Percentiles rank a stretch among this genome's conserved stretches.
Conservation (phyloP, 495 filamentous ascomycete genomes). For the Xylaria longipes region DNA sequence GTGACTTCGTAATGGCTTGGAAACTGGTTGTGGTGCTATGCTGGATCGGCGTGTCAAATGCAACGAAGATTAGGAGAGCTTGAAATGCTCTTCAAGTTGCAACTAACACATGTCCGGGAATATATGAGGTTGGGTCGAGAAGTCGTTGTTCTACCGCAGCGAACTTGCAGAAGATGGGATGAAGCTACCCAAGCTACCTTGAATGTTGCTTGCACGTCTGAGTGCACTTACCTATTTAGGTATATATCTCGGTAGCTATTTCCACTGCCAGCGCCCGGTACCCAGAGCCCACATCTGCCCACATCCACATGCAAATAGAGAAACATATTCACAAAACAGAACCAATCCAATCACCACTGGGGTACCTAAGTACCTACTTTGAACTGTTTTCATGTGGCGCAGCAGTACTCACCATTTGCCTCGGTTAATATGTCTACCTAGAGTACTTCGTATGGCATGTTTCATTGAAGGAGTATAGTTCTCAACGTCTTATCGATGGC, state of each 20-base stretch:
- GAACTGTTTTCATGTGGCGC: background rate
- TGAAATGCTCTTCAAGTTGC: background rate
- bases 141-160: background rate
- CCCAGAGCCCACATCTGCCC: too few species aligned
- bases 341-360: too few species aligned
- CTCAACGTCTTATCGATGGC: background rate
- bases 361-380: too few species aligned
- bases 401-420: background rate
- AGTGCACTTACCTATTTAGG: background rate
- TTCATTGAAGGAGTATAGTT: too few species aligned
- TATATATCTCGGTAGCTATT: background rate
- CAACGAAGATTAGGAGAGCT: background rate
- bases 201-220: background rate
- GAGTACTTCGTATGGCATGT: background rate
- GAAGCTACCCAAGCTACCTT: background rate
- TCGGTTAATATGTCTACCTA: background rate
- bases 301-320: background rate
- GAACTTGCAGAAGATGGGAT: background rate
- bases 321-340: background rate
- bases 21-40: background rate
- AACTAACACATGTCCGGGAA: slow-evolving; percentile 9
- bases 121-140: background rate
- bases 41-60: background rate
- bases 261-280: too few species aligned
- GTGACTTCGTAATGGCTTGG: background rate